A percentile compares a stretch with the other conserved stretches of the same genome.
Conservation (phyloP, 768 basidiomycete species). For the Boletellus emodensis region DNA sequence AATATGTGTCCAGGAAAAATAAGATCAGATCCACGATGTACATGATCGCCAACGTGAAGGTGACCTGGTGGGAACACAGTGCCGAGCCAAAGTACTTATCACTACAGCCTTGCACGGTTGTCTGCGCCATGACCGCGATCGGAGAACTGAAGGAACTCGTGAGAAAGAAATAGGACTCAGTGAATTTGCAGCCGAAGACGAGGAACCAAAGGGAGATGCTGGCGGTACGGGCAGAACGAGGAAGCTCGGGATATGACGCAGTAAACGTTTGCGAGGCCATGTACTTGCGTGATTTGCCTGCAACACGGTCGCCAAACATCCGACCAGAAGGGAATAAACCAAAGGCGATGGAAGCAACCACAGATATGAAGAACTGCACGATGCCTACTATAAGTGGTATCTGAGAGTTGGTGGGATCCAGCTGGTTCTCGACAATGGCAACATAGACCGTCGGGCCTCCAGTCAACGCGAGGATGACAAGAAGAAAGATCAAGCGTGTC, state of each 20-base stretch:
- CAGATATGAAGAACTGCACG: conserved; percentile 91
- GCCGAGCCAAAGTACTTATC: conserved; percentile 78
- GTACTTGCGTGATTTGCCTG: conserved; percentile 96
- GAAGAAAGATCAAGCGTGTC: conserved; percentile 86
- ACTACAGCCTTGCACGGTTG: conserved; percentile 84
- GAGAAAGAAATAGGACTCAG: conserved; percentile 97
- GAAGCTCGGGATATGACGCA: conserved; percentile 86
- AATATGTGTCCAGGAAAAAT: conserved; percentile 99
- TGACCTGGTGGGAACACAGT: conserved; percentile 88
- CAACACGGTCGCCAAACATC: conserved; percentile 98
- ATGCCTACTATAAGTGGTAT: conserved; percentile 89
- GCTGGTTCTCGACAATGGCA: conserved; percentile 70
- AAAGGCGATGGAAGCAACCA: conserved; percentile 78
- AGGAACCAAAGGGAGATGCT: conserved; percentile 88
- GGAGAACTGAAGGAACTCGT: conserved; percentile 96
- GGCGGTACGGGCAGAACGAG: conserved; percentile 68
- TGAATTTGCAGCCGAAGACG: conserved; percentile 94
- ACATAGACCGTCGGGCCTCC: conserved; percentile 94
- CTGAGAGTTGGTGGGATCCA: conserved; percentile 44
- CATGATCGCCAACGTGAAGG: conserved; percentile 96
- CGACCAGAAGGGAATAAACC: conserved; percentile 90
- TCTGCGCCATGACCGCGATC: conserved; percentile 94
- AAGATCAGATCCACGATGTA: conserved; percentile 96
- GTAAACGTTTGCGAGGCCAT: conserved; percentile 99
- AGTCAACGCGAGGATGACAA: conserved; percentile 89